Conservation (phyloP, 2,329 filamentous ascomycete species). For the Incumbomyces lentus region DNA sequence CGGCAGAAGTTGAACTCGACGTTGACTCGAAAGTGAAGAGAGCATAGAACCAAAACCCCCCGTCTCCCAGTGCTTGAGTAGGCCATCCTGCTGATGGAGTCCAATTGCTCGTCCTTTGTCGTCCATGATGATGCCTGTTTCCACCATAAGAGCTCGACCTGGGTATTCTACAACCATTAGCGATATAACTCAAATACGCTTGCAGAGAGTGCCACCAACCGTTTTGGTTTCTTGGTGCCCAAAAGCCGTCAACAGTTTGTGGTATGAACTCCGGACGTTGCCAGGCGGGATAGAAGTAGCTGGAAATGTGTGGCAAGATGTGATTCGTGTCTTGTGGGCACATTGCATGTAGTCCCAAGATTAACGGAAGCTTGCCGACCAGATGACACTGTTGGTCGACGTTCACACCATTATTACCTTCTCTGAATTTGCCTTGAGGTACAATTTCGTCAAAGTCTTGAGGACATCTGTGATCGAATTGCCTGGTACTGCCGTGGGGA, state of each 20-base stretch:
- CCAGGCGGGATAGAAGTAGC: neutral
- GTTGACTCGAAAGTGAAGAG: neutral
- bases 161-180: neutral
- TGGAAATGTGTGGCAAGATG: neutral
- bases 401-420: neutral
- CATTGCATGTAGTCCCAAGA: neutral
- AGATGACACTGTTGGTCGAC: neutral
- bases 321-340: neutral
- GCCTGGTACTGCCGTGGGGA: neutral
- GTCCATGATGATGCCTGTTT: neutral
- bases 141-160: constrained; percentile 1
- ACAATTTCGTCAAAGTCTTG: neutral
- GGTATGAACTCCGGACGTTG: neutral
- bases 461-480: neutral
- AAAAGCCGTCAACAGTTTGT: too few species aligned
- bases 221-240: too few species aligned
- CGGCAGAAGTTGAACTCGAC: too few species aligned
- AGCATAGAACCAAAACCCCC: neutral
- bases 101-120: neutral
- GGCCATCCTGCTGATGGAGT: neutral
- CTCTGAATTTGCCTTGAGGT: neutral
- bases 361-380: constrained; percentile 1
- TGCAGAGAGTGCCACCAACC: too few species aligned
- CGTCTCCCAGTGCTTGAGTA: neutral
- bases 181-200: too few species aligned